phyloP scores from a whole-genome alignment of 1,284 basidiomycete species.

The Puccinia hordei region DNA sequence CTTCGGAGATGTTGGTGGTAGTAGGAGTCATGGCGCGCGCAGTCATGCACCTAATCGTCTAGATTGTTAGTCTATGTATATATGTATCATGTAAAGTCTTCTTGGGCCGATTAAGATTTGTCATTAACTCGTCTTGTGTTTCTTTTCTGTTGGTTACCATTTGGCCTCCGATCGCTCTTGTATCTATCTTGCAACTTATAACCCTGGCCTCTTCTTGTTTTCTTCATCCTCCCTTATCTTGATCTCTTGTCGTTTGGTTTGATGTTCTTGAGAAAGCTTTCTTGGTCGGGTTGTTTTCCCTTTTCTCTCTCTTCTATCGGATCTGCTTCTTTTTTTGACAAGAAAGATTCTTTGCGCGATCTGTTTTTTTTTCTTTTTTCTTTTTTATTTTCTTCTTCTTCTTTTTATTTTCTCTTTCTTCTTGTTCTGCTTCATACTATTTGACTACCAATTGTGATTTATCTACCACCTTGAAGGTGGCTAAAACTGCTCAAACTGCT shows the following conservation, averaged over 20 bases:
- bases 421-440: too few relatives aligned
- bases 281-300: background rate
- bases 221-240: background rate
- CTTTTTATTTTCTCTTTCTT: too few relatives aligned
- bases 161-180: background rate
- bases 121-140: background rate
- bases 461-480: too few relatives aligned
- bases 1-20: background rate
- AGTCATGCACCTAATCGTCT: background rate
- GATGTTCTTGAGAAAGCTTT: background rate
- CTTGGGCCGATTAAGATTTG: background rate
- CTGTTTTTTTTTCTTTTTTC: too few relatives aligned
- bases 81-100: background rate
- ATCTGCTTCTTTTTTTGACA: constrained; percentile 1
- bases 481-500: too few relatives aligned
- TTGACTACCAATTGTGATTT: too few relatives aligned
- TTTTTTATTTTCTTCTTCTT: too few relatives aligned
- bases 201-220: background rate
- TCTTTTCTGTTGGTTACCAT: background rate
- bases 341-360: too few relatives aligned
- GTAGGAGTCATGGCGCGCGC: background rate
- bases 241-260: background rate
- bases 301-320: background rate
- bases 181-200: background rate
- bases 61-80: constrained; percentile 1